Conservation (phyloP, 208 protist genomes). For the Phytomonas sp. region DNA sequence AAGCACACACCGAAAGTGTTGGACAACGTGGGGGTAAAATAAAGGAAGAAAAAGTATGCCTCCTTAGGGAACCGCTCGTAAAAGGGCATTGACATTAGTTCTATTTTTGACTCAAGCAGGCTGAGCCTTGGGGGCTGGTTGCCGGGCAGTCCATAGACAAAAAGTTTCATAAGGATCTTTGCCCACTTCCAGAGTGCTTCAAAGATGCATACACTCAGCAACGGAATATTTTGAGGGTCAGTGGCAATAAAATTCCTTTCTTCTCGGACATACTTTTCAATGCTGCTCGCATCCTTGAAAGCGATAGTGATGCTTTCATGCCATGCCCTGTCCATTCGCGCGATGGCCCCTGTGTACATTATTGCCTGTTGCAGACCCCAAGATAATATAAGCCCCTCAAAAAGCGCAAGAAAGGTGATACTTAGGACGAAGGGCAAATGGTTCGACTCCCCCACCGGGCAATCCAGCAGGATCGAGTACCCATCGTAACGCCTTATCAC, state of each 20-base stretch:
- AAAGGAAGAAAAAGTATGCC: conserved; percentile 22
- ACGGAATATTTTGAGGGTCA: background rate
- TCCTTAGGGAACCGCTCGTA: background rate
- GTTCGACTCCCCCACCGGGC: conserved; percentile 54
- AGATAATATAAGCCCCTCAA: conserved; percentile 36
- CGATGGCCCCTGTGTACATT: background rate
- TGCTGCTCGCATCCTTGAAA: background rate
- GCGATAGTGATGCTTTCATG: conserved; percentile 21
- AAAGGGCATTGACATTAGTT: background rate
- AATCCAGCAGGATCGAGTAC: conserved; percentile 61
- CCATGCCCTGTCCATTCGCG: conserved; percentile 12
- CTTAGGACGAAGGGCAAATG: conserved; percentile 49
- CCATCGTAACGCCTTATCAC: conserved; percentile 62
- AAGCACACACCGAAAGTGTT: conserved; percentile 50
- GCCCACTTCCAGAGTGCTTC: background rate
- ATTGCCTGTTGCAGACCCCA: conserved; percentile 40
- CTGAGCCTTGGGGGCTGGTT: background rate
- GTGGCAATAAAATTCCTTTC: background rate
- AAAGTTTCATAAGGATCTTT: background rate
- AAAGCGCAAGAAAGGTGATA: conserved; percentile 33
- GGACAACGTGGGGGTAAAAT: conserved; percentile 21
- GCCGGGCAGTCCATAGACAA: background rate
- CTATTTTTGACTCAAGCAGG: background rate
- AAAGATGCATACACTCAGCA: background rate
- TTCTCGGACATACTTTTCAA: background rate